Conservation (phyloP, 2,329 filamentous ascomycete species). For the Fusarium mexicanum region DNA sequence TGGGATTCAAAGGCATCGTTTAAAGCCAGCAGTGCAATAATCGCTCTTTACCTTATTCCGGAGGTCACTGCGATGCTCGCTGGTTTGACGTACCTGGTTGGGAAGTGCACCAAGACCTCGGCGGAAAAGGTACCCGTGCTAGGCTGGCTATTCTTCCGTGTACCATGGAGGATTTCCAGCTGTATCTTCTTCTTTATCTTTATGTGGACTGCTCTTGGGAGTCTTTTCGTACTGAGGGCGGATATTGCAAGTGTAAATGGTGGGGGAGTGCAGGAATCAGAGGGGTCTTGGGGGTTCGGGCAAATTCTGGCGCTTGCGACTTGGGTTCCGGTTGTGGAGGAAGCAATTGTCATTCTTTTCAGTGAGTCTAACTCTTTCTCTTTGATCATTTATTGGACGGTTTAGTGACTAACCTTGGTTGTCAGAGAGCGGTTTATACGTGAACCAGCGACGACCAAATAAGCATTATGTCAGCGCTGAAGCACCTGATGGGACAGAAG, state of each 20-base stretch:
- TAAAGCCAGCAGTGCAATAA: fast-evolving
- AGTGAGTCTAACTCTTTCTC: fast-evolving
- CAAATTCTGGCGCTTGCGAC: background rate
- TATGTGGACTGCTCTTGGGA: background rate
- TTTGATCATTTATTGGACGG: fast-evolving
- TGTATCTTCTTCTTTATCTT: fast-evolving
- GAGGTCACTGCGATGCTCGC: background rate
- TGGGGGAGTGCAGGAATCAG: background rate
- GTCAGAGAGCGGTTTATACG: background rate
- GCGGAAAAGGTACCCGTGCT: background rate
- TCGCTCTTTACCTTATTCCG: fast-evolving
- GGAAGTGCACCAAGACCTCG: background rate
- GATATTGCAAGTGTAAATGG: background rate
- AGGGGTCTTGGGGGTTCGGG: background rate
- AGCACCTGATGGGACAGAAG: background rate
- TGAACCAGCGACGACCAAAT: background rate
- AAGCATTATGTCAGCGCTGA: fast-evolving
- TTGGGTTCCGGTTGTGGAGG: fast-evolving
- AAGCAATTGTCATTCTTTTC: background rate
- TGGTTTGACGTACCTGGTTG: background rate
- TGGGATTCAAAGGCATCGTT: background rate
- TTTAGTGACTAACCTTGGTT: fast-evolving
- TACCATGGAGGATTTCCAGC: background rate
- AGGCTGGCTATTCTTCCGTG: background rate
- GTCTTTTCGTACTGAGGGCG: fast-evolving